Evolutionary conservation across 2,329 filamentous ascomycete genomes (phyloP).

Genomic region (Pseudocercospora fijiensis): DNA sequence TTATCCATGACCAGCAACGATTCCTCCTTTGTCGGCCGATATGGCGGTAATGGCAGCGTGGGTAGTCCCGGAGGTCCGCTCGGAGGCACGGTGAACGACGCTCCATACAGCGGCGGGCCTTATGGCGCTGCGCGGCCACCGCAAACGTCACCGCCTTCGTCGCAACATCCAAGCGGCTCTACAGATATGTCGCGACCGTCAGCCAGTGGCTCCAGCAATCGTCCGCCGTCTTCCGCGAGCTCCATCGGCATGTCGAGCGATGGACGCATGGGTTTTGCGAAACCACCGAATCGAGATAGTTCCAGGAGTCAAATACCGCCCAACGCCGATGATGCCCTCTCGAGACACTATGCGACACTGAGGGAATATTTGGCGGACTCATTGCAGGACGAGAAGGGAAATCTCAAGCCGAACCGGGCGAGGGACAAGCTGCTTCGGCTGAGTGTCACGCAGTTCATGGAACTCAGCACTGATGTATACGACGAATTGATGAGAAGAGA

Average conservation of each 20-base stretch:
- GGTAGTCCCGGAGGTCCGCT: conserved; percentile 13
- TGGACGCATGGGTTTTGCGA: conserved; percentile 53
- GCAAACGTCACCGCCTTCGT: conserved; percentile 33
- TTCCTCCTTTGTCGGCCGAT: conserved; percentile 44
- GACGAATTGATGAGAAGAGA: conserved; percentile 91
- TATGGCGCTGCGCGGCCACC: conserved; percentile 35
- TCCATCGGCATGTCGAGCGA: conserved; percentile 84
- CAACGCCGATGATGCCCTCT: conserved; percentile 65
- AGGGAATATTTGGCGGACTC: conserved; percentile 71
- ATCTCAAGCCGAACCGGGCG: conserved; percentile 78
- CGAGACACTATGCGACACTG: conserved; percentile 78
- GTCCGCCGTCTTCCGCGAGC: conserved; percentile 77
- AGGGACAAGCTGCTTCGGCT: conserved; percentile 90
- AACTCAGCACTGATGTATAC: conserved; percentile 95
- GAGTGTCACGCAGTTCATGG: conserved; percentile 90
- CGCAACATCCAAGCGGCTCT: conserved; percentile 42
- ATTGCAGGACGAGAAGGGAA: conserved; percentile 71
- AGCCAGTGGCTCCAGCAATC: conserved; percentile 50
- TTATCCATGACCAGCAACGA: conserved; percentile 79
- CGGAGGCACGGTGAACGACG: conserved; percentile 25
- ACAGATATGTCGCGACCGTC: conserved; percentile 50
- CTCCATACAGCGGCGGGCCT: conserved; percentile 33
- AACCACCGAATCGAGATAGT: conserved; percentile 44
- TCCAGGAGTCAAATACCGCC: conserved; percentile 53
- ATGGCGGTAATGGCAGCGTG: conserved; percentile 22